A percentile compares a stretch with the other conserved stretches of the same genome.
Evolutionary conservation across 1,139 yeast species (phyloP).

Genomic region (Kodamaea arcana): DNA sequence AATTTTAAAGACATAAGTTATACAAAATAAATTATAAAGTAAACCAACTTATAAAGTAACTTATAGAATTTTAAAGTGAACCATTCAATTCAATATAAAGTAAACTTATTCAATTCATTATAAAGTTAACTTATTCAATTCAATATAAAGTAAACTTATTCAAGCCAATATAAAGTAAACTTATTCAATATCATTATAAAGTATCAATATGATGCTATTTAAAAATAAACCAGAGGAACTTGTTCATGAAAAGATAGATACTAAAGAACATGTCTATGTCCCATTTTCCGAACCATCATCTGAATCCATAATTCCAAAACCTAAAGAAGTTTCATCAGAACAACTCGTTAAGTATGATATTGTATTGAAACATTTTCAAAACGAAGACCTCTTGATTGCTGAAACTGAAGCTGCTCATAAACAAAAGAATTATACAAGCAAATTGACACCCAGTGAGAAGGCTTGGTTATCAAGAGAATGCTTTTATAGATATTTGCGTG

Average conservation of each 20-base stretch:
- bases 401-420: constrained; percentile 37
- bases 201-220: constrained; percentile 1
- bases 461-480: constrained; percentile 49
- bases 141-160: no score
- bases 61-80: no score
- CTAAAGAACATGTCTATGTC: constrained; percentile 15
- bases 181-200: no score
- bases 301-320: constrained; percentile 49
- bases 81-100: no score
- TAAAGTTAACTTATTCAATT: no score
- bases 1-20: no score
- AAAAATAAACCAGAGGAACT: constrained; percentile 3
- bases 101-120: no score
- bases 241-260: not conserved
- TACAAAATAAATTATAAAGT: no score
- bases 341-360: constrained; percentile 15
- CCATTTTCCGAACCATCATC: constrained; percentile 56
- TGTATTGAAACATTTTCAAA: constrained; percentile 17
- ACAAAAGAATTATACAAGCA: constrained; percentile 17
- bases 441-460: constrained; percentile 29
- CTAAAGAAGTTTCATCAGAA: constrained; percentile 35
- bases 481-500: constrained; percentile 43
- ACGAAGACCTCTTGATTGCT: constrained; percentile 33
- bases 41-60: no score
- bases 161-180: no score